phyloP scores from a whole-genome alignment of 2,329 filamentous ascomycete genomes.

The Xylaria sp. region DNA sequence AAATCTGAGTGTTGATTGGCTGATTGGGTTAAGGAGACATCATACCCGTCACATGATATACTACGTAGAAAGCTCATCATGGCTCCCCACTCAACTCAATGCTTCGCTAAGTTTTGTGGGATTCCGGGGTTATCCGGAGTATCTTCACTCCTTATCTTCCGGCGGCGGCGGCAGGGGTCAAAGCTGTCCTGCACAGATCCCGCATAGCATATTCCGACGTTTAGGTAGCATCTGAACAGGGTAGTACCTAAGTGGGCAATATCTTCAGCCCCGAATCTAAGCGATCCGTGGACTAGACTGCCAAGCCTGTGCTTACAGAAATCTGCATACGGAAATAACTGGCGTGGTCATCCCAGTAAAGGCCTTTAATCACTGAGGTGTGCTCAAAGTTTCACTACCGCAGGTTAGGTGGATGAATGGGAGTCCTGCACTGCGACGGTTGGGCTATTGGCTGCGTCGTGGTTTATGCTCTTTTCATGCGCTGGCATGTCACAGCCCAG shows the following conservation, averaged over 20 bases:
- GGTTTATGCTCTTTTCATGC: background rate
- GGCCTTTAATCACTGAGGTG: slow-evolving; percentile 9
- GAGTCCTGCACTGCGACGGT: slow-evolving; percentile 11
- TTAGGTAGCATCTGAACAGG: slow-evolving; percentile 22
- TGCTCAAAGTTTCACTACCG: background rate
- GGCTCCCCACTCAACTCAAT: background rate
- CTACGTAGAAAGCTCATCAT: background rate
- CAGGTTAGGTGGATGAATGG: slow-evolving; percentile 1
- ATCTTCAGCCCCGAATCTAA: slow-evolving; percentile 31
- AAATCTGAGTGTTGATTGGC: too few species aligned
- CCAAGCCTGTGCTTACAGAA: slow-evolving; percentile 17
- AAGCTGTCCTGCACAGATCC: slow-evolving; percentile 10
- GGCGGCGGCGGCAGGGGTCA: slow-evolving; percentile 7
- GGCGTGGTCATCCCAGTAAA: slow-evolving; percentile 5
- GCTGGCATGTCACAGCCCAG: background rate
- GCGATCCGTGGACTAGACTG: slow-evolving; percentile 16
- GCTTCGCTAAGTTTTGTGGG: background rate
- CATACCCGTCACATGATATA: slow-evolving; percentile 13
- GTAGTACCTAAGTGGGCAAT: slow-evolving; percentile 15
- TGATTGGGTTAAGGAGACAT: too few species aligned
- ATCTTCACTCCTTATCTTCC: slow-evolving; percentile 6
- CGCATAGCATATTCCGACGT: slow-evolving; percentile 7
- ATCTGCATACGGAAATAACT: slow-evolving; percentile 18
- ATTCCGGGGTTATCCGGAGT: slow-evolving; percentile 1
- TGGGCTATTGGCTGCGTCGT: slow-evolving; percentile 9